Evolutionary conservation across 371 early-diverging fungal genomes (phyloP), one percentile per base, ranked within the genome.

Genomic region (Enterocytospora artemiae): DNA sequence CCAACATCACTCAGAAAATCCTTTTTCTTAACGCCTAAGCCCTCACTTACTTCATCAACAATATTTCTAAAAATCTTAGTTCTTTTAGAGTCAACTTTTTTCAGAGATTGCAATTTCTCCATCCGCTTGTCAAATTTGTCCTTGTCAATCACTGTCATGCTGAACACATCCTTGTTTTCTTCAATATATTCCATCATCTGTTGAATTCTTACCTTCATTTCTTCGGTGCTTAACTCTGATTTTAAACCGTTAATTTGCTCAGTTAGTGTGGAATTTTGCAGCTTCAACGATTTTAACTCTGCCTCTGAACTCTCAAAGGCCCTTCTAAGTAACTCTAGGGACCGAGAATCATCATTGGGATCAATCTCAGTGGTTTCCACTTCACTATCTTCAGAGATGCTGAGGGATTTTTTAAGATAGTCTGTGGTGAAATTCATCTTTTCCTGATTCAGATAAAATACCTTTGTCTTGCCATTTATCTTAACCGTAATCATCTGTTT

Each of bases 1-100:
- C 73, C 77, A 24, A 67, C 58, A 20, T 69, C 72, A n/a, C 63
- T 65, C 20, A 72, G 33, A 20, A 77, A 49, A 22, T 65, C 70
- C 22, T 45, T 48, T 30, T 63, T 67, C 45, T 55, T 71, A 22
- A 62, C 63, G 20, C 54, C 70, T 39, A 61, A 33, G 12, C 72
- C 70, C 48, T 77, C 77, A 28, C 28, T 46, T 27, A 77, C 32
- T 20, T 27, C 52, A 14, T 51, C 63, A 2, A 72, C 24, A 20
- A 77, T 70, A 16, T 59, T 53, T 28, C 70, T 69, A 31, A 70
- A 67, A 16, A 71, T 33, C 50, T 52, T 67, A 28, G 37, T 63
- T 24, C 73, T 52, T 36, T 59, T 60, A 41, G 61, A 64, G 2
- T 37, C 27, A 24, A 49, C 43, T 27, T 64, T 67, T 50, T 55